A percentile compares a stretch with the other conserved stretches of the same genome.
Evolutionary conservation across 768 basidiomycete genomes (phyloP).

Genomic region (Candolleomyces eurysporus): DNA sequence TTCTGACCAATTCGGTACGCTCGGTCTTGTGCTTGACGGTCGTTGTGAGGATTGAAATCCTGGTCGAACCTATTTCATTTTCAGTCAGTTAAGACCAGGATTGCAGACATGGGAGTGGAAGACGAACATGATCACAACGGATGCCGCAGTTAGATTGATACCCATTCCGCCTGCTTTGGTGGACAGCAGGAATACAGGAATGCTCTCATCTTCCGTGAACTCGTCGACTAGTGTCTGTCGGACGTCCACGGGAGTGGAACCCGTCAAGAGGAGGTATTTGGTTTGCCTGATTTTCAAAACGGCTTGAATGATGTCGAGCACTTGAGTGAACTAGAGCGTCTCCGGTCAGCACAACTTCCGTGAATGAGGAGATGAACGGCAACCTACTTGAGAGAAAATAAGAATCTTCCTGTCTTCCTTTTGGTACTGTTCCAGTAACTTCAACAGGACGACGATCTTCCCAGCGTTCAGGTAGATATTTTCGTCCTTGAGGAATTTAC

Average conservation of each 20-base stretch:
- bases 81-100: neutral
- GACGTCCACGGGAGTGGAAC: slow-evolving; percentile 90
- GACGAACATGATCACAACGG: slow-evolving; percentile 86
- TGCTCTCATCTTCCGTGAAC: slow-evolving; percentile 85
- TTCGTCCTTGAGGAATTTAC: slow-evolving; percentile 71
- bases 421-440: slow-evolving; percentile 66
- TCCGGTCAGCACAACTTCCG: neutral
- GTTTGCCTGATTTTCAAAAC: slow-evolving; percentile 71
- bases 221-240: slow-evolving; percentile 94
- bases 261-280: slow-evolving; percentile 83
- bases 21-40: slow-evolving; percentile 95
- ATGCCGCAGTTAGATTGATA: slow-evolving; percentile 94
- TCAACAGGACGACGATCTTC: slow-evolving; percentile 74
- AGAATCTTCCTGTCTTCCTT: slow-evolving; percentile 76
- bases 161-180: slow-evolving; percentile 96
- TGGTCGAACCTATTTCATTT: slow-evolving; percentile 75
- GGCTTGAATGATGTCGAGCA: slow-evolving; percentile 88
- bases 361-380: neutral
- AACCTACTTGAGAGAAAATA: slow-evolving; percentile 86
- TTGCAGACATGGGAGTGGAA: slow-evolving; percentile 3
- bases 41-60: slow-evolving; percentile 98
- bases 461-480: slow-evolving; percentile 83
- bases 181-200: slow-evolving; percentile 86
- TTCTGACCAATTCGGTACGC: slow-evolving; percentile 97
- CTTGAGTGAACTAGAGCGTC: slow-evolving; percentile 79